phyloP scores from a whole-genome alignment of 805 yeast species.

The Suhomyces sp. region DNA sequence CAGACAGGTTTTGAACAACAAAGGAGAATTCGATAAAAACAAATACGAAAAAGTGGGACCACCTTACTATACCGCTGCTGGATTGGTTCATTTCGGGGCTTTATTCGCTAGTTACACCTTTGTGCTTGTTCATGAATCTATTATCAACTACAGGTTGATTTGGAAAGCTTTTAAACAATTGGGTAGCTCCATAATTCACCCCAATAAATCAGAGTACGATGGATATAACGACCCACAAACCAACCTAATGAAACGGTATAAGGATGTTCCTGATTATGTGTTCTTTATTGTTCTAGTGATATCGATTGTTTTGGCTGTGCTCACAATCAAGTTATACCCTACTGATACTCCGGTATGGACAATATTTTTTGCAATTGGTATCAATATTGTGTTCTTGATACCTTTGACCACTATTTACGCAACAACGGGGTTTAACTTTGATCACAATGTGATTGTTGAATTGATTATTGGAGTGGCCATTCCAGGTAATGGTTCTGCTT shows the following conservation, averaged over 20 bases:
- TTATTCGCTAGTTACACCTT: slow-evolving; percentile 27
- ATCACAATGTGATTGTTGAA: slow-evolving; percentile 37
- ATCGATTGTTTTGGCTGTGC: slow-evolving; percentile 31
- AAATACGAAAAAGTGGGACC: slow-evolving; percentile 20
- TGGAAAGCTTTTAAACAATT: slow-evolving; percentile 14
- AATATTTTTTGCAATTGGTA: slow-evolving; percentile 32
- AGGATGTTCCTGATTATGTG: slow-evolving; percentile 36
- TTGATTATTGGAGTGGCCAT: slow-evolving; percentile 37
- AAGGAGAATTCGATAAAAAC: slow-evolving; percentile 12
- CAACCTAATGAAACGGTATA: slow-evolving; percentile 32
- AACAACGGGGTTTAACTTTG: slow-evolving; percentile 32
- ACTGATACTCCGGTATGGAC: slow-evolving; percentile 39
- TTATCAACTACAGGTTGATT: slow-evolving; percentile 15
- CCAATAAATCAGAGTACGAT: slow-evolving; percentile 25
- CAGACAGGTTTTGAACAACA: slow-evolving; percentile 6
- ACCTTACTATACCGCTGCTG: slow-evolving; percentile 24
- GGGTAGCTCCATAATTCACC: slow-evolving; percentile 15
- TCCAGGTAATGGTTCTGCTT: slow-evolving; percentile 37
- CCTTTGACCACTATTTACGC: slow-evolving; percentile 30
- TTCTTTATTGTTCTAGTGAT: slow-evolving; percentile 25
- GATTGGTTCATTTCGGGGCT: slow-evolving; percentile 22
- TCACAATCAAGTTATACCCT: slow-evolving; percentile 30
- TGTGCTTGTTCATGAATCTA: slow-evolving; percentile 19
- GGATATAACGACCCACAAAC: slow-evolving; percentile 35
- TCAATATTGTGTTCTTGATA: slow-evolving; percentile 33